These are phyloP conservation scores for Candida qinlingensis DNA, from an alignment of 805 yeast species.

Conservation along the genomic window DNA sequence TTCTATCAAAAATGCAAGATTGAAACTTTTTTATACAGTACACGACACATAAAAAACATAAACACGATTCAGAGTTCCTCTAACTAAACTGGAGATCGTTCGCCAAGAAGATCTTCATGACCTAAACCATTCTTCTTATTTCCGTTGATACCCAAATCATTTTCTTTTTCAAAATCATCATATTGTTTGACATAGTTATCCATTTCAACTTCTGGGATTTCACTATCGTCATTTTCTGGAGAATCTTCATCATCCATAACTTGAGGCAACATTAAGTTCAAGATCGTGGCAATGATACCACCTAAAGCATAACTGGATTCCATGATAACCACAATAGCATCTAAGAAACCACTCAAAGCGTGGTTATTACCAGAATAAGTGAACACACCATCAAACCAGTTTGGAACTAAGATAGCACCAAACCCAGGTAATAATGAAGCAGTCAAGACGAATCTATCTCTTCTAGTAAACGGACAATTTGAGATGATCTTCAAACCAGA, in stretches of 20 bases:
- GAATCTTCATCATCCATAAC: slow-evolving; percentile 40
- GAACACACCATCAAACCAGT: slow-evolving; percentile 62
- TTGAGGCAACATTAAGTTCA: slow-evolving; percentile 60
- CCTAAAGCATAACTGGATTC: slow-evolving; percentile 70
- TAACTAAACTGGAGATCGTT: background rate
- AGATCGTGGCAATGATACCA: slow-evolving; percentile 57
- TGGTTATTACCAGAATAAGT: slow-evolving; percentile 59
- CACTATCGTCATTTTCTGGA: slow-evolving; percentile 11
- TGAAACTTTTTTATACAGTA: too few relatives aligned
- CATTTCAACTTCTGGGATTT: slow-evolving; percentile 20
- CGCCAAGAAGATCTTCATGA: background rate
- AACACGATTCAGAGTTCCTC: background rate
- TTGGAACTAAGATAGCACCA: slow-evolving; percentile 58
- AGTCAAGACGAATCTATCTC: slow-evolving; percentile 70
- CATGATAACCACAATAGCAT: slow-evolving; percentile 65
- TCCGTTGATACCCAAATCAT: background rate
- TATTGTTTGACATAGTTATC: slow-evolving; percentile 23
- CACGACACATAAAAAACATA: too few relatives aligned
- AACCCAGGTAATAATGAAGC: slow-evolving; percentile 61
- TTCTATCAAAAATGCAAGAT: too few relatives aligned
- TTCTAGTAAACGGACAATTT: slow-evolving; percentile 47
- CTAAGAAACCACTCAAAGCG: slow-evolving; percentile 53
- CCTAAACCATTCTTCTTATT: slow-evolving; percentile 1
- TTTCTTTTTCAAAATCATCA: slow-evolving; percentile 18
- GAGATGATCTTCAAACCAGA: slow-evolving; percentile 68